These are phyloP conservation scores for Cardamine occulta DNA, from an alignment of 345 rosid species.

Conservation along the genomic window DNA sequence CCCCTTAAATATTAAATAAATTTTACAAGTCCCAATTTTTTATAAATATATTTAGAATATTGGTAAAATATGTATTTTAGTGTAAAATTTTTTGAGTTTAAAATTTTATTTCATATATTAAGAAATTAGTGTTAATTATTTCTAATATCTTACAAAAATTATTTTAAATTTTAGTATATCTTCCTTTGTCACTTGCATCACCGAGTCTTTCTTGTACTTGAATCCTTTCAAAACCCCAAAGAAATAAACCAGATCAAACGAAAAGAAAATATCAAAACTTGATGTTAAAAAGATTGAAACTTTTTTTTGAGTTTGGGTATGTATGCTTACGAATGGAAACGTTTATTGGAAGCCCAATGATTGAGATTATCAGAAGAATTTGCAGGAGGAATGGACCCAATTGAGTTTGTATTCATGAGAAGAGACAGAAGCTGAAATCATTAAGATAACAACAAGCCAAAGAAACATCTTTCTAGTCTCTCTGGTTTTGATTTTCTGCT, in stretches of 20 bases:
- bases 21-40: too few species aligned
- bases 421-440: slow-evolving; percentile 12
- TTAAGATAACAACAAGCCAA: slow-evolving; percentile 2
- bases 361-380: slow-evolving; percentile 5
- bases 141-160: too few species aligned
- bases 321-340: slow-evolving; percentile 16
- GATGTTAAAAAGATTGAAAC: background rate
- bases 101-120: too few species aligned
- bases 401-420: slow-evolving; percentile 19
- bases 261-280: background rate
- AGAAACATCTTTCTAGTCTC: slow-evolving; percentile 4
- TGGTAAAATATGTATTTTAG: too few species aligned
- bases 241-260: background rate
- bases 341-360: slow-evolving; percentile 21
- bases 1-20: too few species aligned
- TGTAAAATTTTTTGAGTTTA: too few species aligned
- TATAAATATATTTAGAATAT: too few species aligned
- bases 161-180: slow-evolving; percentile 13
- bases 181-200: slow-evolving; percentile 52
- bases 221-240: background rate
- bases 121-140: too few species aligned
- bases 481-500: background rate
- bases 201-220: slow-evolving; percentile 58
- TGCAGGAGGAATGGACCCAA: slow-evolving; percentile 14
- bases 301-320: background rate